phyloP scores from a whole-genome alignment of 805 yeast genomes.

The Osmozyma mogii region DNA sequence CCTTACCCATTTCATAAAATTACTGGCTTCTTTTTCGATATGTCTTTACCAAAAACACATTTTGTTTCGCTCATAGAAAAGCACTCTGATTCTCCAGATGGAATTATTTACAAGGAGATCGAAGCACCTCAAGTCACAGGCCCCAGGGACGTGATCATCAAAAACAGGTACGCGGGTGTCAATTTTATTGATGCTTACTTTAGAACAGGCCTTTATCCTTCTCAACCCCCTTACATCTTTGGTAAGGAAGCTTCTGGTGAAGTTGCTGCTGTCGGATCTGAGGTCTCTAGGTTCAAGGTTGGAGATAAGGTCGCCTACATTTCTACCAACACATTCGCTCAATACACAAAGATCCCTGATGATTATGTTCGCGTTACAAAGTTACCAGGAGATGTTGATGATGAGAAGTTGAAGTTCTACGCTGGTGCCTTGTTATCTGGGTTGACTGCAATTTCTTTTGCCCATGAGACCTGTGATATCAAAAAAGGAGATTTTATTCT shows the following conservation, averaged over 20 bases:
- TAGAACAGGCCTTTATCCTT: constrained; percentile 70
- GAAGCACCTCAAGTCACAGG: constrained; percentile 52
- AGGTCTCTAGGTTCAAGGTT: constrained; percentile 45
- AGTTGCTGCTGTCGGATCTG: constrained; percentile 55
- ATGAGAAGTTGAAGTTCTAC: constrained; percentile 42
- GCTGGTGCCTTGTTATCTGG: constrained; percentile 67
- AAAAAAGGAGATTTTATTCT: constrained; percentile 64
- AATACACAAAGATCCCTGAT: constrained; percentile 49
- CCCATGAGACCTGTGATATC: constrained; percentile 58
- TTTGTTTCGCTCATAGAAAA: constrained; percentile 48
- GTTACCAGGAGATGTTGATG: constrained; percentile 40
- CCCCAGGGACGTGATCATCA: constrained; percentile 53
- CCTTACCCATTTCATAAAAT: no score
- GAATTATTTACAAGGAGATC: constrained; percentile 47
- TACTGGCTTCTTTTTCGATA: no score
- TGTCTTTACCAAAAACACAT: constrained; percentile 44
- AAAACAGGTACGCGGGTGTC: constrained; percentile 71
- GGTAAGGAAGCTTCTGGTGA: constrained; percentile 74
- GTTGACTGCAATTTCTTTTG: constrained; percentile 69
- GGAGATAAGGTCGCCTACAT: constrained; percentile 69
- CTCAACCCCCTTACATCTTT: constrained; percentile 47
- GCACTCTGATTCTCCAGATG: constrained; percentile 48
- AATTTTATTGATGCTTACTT: constrained; percentile 80
- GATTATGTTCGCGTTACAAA: constrained; percentile 20
- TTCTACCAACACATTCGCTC: constrained; percentile 53